A percentile compares a stretch with the other conserved stretches of the same genome.
Conservation (phyloP, 805 yeast species). For the Cyberlindnera maritima region DNA sequence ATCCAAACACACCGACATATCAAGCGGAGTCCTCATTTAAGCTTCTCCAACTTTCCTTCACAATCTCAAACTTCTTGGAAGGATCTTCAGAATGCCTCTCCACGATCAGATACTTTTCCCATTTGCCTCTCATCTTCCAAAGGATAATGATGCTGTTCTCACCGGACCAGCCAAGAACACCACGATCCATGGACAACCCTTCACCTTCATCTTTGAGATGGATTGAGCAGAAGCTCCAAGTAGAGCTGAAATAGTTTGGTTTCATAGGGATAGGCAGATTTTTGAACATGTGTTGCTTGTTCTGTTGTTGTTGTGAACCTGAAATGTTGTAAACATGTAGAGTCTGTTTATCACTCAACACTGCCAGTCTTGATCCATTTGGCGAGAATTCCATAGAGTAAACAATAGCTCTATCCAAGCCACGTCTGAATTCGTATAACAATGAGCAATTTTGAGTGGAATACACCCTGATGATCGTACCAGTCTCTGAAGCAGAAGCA, state of each 20-base stretch:
- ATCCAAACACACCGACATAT: neutral
- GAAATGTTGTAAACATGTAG: constrained; percentile 74
- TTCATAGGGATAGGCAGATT: constrained; percentile 55
- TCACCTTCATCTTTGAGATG: constrained; percentile 41
- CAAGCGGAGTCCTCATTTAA: constrained; percentile 26
- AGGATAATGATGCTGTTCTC: constrained; percentile 71
- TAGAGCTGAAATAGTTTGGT: constrained; percentile 74
- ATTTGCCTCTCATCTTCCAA: constrained; percentile 69
- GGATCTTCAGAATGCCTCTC: constrained; percentile 40
- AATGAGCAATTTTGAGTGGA: constrained; percentile 66
- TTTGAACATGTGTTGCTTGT: constrained; percentile 65
- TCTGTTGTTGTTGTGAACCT: constrained; percentile 32
- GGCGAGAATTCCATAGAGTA: constrained; percentile 84
- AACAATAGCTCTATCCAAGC: constrained; percentile 79
- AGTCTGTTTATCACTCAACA: constrained; percentile 85
- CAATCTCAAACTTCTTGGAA: constrained; percentile 49
- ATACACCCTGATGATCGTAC: constrained; percentile 76
- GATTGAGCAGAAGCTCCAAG: constrained; percentile 83
- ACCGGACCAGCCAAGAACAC: constrained; percentile 66
- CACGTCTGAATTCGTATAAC: constrained; percentile 84
- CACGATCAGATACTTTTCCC: constrained; percentile 83
- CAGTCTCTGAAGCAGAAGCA: constrained; percentile 80
- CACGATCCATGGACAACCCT: constrained; percentile 33
- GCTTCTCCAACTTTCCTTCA: constrained; percentile 71
- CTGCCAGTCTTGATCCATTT: constrained; percentile 72